A percentile compares a stretch with the other conserved stretches of the same genome.
These are phyloP conservation scores for Leccinum griseonigrum DNA, from an alignment of 1,284 basidiomycete species.

Conservation along the genomic window DNA sequence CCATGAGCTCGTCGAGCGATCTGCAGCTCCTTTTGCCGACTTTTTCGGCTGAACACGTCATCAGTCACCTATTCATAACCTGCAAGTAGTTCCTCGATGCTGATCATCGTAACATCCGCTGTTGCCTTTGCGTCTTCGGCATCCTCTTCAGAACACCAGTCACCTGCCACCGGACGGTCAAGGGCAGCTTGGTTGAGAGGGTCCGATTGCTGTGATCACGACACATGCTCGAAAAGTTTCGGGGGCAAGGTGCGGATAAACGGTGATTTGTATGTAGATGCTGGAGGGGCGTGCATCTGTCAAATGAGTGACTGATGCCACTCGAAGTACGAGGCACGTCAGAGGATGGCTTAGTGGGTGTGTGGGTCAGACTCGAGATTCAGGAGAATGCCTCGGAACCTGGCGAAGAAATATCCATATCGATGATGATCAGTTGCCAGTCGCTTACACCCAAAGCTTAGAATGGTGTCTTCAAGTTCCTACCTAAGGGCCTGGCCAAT, in stretches of 20 bases:
- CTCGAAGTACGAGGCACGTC: conserved; percentile 22
- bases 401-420: not conserved
- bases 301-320: conserved; percentile 10
- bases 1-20: conserved; percentile 83
- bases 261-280: conserved; percentile 8
- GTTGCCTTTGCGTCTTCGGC: conserved; percentile 69
- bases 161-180: conserved; percentile 69
- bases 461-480: not conserved
- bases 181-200: conserved; percentile 68
- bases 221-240: conserved; percentile 36
- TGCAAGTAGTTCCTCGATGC: conserved; percentile 98
- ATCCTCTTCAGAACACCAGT: conserved; percentile 44
- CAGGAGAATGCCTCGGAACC: not conserved
- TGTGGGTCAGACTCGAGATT: conserved; percentile 2
- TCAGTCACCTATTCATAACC: conserved; percentile 94
- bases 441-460: not conserved
- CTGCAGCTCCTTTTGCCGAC: conserved; percentile 70
- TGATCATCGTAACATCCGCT: conserved; percentile 79
- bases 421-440: not conserved
- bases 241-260: conserved; percentile 13
- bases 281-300: conserved; percentile 11
- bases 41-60: conserved; percentile 57
- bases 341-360: conserved; percentile 19
- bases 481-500: not conserved
- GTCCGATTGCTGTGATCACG: conserved; percentile 69